phyloP scores from a whole-genome alignment of 176 grass and related monocot genomes.

The Aegilops umbellulata region DNA sequence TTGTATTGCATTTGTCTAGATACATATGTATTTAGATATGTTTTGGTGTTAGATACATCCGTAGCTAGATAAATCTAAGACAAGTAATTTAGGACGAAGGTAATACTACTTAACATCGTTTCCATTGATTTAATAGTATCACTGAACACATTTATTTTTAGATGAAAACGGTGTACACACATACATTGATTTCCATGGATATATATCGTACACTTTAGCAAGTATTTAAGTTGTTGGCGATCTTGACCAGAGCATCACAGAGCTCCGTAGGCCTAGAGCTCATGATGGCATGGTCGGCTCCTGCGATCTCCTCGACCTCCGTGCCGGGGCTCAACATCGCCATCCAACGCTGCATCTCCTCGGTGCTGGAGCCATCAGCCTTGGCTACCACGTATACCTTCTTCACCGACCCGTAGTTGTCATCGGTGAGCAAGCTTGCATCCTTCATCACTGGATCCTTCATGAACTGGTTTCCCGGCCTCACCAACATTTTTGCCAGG shows the following conservation, averaged over 20 bases:
- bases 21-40: no score
- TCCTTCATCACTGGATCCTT: not conserved
- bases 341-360: conserved; percentile 55
- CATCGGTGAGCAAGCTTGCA: not conserved
- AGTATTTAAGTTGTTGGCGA: not conserved
- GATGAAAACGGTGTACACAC: no score
- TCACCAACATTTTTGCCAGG: not conserved
- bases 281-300: conserved; percentile 51
- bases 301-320: conserved; percentile 23
- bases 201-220: not conserved
- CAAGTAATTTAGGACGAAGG: no score
- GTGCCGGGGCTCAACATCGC: conserved; percentile 19
- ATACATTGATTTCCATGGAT: no score
- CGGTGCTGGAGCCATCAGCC: conserved; percentile 27
- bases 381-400: conserved; percentile 40
- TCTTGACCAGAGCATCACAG: conserved; percentile 12
- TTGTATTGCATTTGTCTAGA: no score
- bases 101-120: no score
- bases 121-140: no score
- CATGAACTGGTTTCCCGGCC: not conserved
- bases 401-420: conserved; percentile 32
- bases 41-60: no score
- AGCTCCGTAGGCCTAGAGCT: conserved; percentile 35
- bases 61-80: no score
- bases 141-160: no score